Base-by-base conservation (phyloP, 305 asterid genomes). In the Fraxinus greggii region DNA sequence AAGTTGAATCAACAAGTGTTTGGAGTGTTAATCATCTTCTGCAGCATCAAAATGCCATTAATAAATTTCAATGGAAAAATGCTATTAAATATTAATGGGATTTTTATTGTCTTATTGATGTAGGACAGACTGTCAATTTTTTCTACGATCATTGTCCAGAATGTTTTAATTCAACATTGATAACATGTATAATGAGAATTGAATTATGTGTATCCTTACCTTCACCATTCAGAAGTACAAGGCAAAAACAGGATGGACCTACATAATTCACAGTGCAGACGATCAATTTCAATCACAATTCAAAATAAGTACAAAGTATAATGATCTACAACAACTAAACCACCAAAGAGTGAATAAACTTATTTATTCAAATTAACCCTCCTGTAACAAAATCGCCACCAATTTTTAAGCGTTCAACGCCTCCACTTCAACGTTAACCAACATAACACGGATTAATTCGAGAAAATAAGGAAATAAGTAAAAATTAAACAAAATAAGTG, bases 221-320 rank as follows among this genome's bases (percentile, higher is more conserved):
- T 92, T 95, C 99, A 75, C 99, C 99, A 88, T 89, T 92, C 74
- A 95, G 87, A 85, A 95, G 87, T 86, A 95, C 86, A 61, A 94
- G 87, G 24, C 97, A 91, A 79, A 84, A 23, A 95, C 97, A 17
- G 98, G 98, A 88, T 92, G 98, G 81, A 93, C 98, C 98, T 95
- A 88, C 45, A 86, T 10, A 88, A 84, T 48, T 40, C 81, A 31
- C 45, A 54, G 36, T 78, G 76, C 45, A 29, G 70, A 78, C 1
- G 73, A 65, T 51, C 76, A 69, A 54, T 12, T 80, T 79, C 76
- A 72, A 29, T 80, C 15, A 79, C 17, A 61, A 61, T 31, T 61
- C 70, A 59, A 59, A 59, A 59, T 56, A 21, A 59, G 13, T 59
- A 26, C 70, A 61, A 61, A 61, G 3, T 21, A 8, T 61, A 23